Evolutionary conservation across 1,284 basidiomycete genomes (phyloP).

Genomic region (Tylopilus sp.): DNA sequence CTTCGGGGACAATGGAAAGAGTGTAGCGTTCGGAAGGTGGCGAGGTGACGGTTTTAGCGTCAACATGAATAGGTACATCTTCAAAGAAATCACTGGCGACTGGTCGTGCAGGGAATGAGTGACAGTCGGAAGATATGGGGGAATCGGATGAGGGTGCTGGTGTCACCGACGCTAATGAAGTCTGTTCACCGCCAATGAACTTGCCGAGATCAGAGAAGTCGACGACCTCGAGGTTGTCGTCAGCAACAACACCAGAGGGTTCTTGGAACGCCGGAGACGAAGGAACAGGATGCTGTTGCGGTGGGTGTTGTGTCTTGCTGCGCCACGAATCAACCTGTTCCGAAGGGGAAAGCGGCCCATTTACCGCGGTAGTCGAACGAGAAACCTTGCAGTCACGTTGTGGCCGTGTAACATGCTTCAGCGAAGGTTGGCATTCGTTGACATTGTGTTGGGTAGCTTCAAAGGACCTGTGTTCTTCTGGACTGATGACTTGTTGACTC

Average conservation of each 20-base stretch:
- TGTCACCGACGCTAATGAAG: slow-evolving; percentile 20
- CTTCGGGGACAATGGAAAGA: slow-evolving; percentile 33
- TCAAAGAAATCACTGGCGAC: slow-evolving; percentile 75
- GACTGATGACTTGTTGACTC: slow-evolving; percentile 13
- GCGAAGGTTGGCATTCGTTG: slow-evolving; percentile 46
- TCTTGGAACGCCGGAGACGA: slow-evolving; percentile 53
- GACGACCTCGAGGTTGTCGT: slow-evolving; percentile 73
- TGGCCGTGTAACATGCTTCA: slow-evolving; percentile 36
- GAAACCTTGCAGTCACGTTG: slow-evolving; percentile 39
- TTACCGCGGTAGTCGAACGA: slow-evolving; percentile 31
- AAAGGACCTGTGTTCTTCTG: slow-evolving; percentile 14
- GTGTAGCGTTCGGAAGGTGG: slow-evolving; percentile 27
- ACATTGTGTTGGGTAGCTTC: slow-evolving; percentile 11
- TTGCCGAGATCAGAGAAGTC: slow-evolving; percentile 79
- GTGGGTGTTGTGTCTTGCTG: slow-evolving; percentile 51
- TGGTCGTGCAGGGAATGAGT: slow-evolving; percentile 49
- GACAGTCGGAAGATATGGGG: slow-evolving; percentile 28
- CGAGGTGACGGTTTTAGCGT: slow-evolving; percentile 45
- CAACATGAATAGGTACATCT: slow-evolving; percentile 47
- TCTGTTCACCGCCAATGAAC: slow-evolving; percentile 56
- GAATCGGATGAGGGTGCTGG: slow-evolving; percentile 30
- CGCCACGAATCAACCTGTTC: slow-evolving; percentile 68
- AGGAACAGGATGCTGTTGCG: slow-evolving; percentile 36
- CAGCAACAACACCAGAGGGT: slow-evolving; percentile 54
- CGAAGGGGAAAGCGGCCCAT: slow-evolving; percentile 41